Conservation (phyloP, 768 basidiomycete genomes). For the Lentinus brumalis region DNA sequence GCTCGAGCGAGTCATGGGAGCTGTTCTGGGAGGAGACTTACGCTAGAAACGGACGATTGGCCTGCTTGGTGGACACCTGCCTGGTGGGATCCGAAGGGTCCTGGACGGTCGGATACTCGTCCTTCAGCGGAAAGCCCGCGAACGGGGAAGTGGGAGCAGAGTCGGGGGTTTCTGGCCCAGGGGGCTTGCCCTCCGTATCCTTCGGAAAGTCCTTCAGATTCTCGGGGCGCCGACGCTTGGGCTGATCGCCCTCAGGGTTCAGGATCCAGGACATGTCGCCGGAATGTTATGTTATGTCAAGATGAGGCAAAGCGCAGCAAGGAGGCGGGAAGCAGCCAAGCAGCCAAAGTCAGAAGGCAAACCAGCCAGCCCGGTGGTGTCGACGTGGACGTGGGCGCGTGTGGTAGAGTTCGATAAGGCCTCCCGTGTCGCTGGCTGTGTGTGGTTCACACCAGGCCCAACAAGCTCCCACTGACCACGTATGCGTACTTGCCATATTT, state of each 20-base stretch:
- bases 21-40: slow-evolving; percentile 41
- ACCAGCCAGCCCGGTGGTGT: neutral
- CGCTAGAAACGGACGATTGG: slow-evolving; percentile 85
- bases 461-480: neutral
- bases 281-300: too few species aligned
- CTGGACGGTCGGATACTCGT: slow-evolving; percentile 52
- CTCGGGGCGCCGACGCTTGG: slow-evolving; percentile 22
- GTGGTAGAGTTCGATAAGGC: neutral
- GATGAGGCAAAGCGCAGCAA: neutral
- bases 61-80: slow-evolving; percentile 77
- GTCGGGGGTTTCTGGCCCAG: slow-evolving; percentile 14
- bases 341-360: slow-evolving; percentile 1
- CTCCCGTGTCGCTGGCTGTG: neutral
- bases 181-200: slow-evolving; percentile 20
- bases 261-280: slow-evolving; percentile 66
- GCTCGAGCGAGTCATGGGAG: slow-evolving; percentile 3
- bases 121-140: slow-evolving; percentile 30
- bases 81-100: slow-evolving; percentile 68
- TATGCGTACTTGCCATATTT: neutral
- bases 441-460: neutral
- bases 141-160: slow-evolving; percentile 27
- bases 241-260: slow-evolving; percentile 39
- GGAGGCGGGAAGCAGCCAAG: neutral
- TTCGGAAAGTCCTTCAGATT: slow-evolving; percentile 19
- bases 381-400: neutral